Percentiles rank a stretch among this genome's conserved stretches.
phyloP scores from a whole-genome alignment of 139 green algal genomes.

The Chlorella sp. region DNA sequence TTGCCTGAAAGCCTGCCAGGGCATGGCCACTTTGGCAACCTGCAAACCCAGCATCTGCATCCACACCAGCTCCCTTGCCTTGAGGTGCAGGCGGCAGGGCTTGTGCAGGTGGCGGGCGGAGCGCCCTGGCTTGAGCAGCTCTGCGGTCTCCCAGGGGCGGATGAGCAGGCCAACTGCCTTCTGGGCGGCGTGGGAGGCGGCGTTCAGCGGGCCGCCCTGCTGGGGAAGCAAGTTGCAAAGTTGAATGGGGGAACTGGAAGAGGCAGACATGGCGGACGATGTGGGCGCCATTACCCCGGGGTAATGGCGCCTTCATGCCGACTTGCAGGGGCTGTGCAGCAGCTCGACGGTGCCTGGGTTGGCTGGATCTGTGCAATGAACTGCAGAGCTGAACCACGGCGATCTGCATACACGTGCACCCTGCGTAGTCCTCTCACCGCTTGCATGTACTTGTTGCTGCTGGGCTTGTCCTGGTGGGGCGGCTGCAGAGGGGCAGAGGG shows the following conservation, averaged over 20 bases:
- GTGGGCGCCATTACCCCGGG: too few relatives aligned
- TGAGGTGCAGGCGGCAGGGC: constrained; percentile 30
- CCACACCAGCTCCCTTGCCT: neutral
- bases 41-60: too few relatives aligned
- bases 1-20: too few relatives aligned
- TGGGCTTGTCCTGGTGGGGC: constrained; percentile 15
- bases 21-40: too few relatives aligned
- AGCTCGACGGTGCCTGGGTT: too few relatives aligned
- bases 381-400: too few relatives aligned
- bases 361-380: too few relatives aligned
- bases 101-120: neutral
- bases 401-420: too few relatives aligned
- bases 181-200: neutral
- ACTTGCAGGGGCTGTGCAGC: too few relatives aligned
- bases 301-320: too few relatives aligned
- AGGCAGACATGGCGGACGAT: neutral
- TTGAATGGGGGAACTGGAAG: too few relatives aligned
- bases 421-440: neutral
- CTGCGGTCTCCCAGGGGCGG: constrained; percentile 9
- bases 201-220: constrained; percentile 11
- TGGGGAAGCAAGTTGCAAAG: neutral
- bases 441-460: neutral
- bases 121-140: neutral
- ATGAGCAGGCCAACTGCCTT: constrained; percentile 20
- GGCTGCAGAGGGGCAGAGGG: too few relatives aligned